Conservation (phyloP, 2,329 filamentous ascomycete species). For the Fusarium miscanthi region DNA sequence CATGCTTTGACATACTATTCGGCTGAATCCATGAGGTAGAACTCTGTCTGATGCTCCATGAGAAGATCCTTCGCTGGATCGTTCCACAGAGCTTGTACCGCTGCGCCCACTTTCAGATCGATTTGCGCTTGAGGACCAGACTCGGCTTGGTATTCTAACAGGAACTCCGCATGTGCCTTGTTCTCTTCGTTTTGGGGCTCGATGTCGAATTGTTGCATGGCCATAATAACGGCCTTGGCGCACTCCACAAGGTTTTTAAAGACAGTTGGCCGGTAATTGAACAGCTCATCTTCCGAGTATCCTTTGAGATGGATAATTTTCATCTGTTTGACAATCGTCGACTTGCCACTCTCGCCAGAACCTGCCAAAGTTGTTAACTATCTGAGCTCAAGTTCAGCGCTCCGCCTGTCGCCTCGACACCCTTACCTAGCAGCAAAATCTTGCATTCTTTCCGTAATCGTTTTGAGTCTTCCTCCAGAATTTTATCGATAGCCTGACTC, state of each 20-base stretch:
- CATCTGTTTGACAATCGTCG: slow-evolving; percentile 99
- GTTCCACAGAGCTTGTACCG: slow-evolving; percentile 88
- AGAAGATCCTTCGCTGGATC: slow-evolving; percentile 85
- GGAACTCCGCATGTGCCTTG: slow-evolving; percentile 78
- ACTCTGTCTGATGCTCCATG: slow-evolving; percentile 95
- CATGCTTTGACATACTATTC: slow-evolving; percentile 78
- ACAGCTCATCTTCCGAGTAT: slow-evolving; percentile 92
- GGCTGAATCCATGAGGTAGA: slow-evolving; percentile 99
- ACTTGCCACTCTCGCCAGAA: slow-evolving; percentile 98
- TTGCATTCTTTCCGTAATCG: slow-evolving; percentile 97
- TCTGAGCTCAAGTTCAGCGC: not conserved
- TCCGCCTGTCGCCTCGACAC: slow-evolving; percentile 16
- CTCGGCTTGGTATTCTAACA: slow-evolving; percentile 89
- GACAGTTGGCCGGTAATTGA: slow-evolving; percentile 93
- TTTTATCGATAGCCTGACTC: slow-evolving; percentile 94
- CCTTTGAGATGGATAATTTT: slow-evolving; percentile 99
- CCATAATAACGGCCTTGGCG: slow-evolving; percentile 89
- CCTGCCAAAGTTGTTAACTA: slow-evolving; percentile 64
- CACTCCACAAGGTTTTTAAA: slow-evolving; percentile 99
- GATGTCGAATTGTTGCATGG: slow-evolving; percentile 92
- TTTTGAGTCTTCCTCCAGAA: slow-evolving; percentile 93
- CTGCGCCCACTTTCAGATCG: slow-evolving; percentile 82
- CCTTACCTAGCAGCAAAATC: slow-evolving; percentile 89
- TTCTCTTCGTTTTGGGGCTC: slow-evolving; percentile 79
- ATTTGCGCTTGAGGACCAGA: slow-evolving; percentile 89